Evolutionary conservation across 768 basidiomycete species (phyloP), one percentile per base, ranked within the genome.

Genomic region (Termitomyces eurrhizus): DNA sequence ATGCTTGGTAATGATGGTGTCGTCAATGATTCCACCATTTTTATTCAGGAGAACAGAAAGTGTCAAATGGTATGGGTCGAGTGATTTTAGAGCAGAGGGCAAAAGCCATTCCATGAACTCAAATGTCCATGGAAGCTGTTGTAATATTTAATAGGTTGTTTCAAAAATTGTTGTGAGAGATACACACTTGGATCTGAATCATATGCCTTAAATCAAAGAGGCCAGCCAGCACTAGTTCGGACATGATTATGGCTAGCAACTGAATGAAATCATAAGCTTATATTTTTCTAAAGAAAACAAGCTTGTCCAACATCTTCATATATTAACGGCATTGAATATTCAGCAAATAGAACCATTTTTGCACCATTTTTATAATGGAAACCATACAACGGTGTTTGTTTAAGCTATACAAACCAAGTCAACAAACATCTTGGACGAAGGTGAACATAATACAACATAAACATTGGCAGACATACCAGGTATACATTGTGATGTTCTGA

Each of bases 201-300:
- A 99, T 99, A 74, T 99, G 97, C 24, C 93, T 93, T 32, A 99
- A 96, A 69, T 99, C 97, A 71, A 99, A 99, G 36, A 99, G 78
- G n/a, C n/a, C n/a, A n/a, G 0, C 95, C 95, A 0, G 84, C 92
- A 39, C 81, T 82, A 13, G 77, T 83, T 45, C 97, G 87, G 53
- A 95, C 92, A 68, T 98, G 90, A 49, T 89, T 85, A 74, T 99
- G 96, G 66, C 92, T 94, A 8, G 89, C 86, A 56, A 93, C 95
- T 97, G 71, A 35, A 42, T 49, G 46, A 13, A 33, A 48, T 33
- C 2, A 49, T 39, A 33, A 4, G 13, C 8, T 50, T 21, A 49
- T 55, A 52, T 48, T 52, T 42, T 48, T 21, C 48, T 18, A 33
- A 39, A 48, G 64, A 59, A 51, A 64, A 62, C 4, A 64, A 82